Conservation (phyloP, 2,329 filamentous ascomycete genomes). For the Dothistroma pini region DNA sequence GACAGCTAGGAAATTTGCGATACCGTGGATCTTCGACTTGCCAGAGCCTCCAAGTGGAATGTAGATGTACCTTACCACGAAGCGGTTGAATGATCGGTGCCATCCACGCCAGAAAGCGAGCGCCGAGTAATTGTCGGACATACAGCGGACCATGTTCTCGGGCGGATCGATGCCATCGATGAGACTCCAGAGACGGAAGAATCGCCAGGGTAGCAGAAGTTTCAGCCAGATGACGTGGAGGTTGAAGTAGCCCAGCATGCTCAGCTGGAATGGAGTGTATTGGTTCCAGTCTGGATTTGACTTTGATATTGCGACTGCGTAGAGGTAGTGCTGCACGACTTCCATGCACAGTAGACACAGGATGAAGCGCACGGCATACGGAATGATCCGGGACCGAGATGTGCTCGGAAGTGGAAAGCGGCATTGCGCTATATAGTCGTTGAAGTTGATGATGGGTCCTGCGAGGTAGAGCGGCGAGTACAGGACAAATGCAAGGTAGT, state of each 20-base stretch:
- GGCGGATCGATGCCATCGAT: constrained; percentile 89
- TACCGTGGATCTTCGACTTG: constrained; percentile 52
- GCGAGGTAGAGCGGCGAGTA: constrained; percentile 92
- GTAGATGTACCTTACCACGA: constrained; percentile 91
- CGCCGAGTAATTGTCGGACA: constrained; percentile 89
- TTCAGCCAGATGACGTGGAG: constrained; percentile 98
- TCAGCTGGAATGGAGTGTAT: constrained; percentile 84
- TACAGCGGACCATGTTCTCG: constrained; percentile 97
- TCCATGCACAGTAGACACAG: constrained; percentile 85
- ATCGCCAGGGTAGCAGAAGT: constrained; percentile 92
- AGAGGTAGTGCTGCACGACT: constrained; percentile 84
- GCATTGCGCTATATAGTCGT: constrained; percentile 89
- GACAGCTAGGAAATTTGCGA: constrained; percentile 74
- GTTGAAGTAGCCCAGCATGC: constrained; percentile 91
- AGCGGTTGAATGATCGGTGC: constrained; percentile 94
- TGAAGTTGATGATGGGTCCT: constrained; percentile 94
- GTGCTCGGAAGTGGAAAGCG: constrained; percentile 72
- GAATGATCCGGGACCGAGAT: constrained; percentile 61
- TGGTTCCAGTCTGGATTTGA: constrained; percentile 71
- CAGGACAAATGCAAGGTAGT: constrained; percentile 83
- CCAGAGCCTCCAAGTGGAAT: constrained; percentile 76
- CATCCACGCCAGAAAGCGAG: constrained; percentile 92
- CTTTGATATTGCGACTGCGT: constrained; percentile 88
- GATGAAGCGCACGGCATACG: constrained; percentile 80
- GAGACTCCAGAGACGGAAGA: constrained; percentile 95